Evolutionary conservation across 108 stramenopile species (phyloP).

Genomic region (Schizochytrium sp.): DNA sequence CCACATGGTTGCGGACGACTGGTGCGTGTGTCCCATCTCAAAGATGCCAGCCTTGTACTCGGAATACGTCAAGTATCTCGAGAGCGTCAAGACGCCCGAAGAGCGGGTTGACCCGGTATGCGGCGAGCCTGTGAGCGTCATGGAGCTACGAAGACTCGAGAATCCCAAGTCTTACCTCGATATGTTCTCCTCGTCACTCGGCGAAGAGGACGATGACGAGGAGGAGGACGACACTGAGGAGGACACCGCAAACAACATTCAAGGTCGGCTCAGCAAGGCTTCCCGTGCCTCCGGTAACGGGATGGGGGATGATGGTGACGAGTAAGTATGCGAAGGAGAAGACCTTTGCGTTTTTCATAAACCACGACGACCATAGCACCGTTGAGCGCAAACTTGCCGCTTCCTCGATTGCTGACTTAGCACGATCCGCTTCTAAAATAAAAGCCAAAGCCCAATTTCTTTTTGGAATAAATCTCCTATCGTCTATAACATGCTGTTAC

Average conservation of each 20-base stretch:
- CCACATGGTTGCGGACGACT: constrained; percentile 61
- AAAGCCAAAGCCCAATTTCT: too few relatives aligned
- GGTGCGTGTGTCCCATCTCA: constrained; percentile 50
- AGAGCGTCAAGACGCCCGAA: constrained; percentile 24
- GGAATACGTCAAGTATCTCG: constrained; percentile 42
- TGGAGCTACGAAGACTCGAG: background rate
- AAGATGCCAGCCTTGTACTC: constrained; percentile 53
- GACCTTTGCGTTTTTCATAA: too few relatives aligned
- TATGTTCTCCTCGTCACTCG: background rate
- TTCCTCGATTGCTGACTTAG: too few relatives aligned
- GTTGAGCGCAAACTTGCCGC: too few relatives aligned
- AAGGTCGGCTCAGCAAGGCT: background rate
- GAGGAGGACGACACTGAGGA: background rate
- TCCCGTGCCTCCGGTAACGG: background rate
- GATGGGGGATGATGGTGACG: background rate
- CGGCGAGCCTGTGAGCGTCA: background rate
- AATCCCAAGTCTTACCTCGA: background rate
- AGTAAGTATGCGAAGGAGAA: background rate
- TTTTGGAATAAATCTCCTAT: too few relatives aligned
- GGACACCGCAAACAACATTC: background rate
- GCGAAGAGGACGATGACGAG: background rate
- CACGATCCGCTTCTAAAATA: too few relatives aligned
- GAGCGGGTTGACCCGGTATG: constrained; percentile 27
- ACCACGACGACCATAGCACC: too few relatives aligned
- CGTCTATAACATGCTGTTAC: too few relatives aligned